Conservation (phyloP, 495 filamentous ascomycete species). For the Podospora appendiculata region DNA sequence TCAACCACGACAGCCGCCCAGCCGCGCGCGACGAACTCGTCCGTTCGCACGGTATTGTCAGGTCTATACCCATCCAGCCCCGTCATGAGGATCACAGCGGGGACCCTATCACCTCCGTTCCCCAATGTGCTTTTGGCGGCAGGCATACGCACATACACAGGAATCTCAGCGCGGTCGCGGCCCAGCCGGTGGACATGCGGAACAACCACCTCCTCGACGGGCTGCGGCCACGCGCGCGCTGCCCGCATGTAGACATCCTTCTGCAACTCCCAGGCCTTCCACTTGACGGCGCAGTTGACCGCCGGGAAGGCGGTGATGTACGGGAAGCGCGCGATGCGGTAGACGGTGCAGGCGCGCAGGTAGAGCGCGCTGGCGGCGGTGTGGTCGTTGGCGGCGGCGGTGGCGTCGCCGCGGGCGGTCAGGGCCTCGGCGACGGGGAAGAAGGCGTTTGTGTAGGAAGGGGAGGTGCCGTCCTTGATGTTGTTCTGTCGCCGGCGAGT, state of each 20-base stretch:
- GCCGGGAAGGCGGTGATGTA: constrained; percentile 45
- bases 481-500: constrained; percentile 27
- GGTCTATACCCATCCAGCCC: constrained; percentile 75
- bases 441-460: constrained; percentile 57
- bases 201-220: constrained; percentile 53
- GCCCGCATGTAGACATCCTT: constrained; percentile 59
- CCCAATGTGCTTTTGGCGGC: constrained; percentile 24
- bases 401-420: constrained; percentile 38
- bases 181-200: constrained; percentile 41
- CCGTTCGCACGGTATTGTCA: constrained; percentile 64
- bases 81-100: constrained; percentile 62
- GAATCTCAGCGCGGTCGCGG: constrained; percentile 49
- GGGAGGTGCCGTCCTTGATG: constrained; percentile 56
- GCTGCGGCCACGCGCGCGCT: constrained; percentile 43
- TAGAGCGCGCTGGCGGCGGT: constrained; percentile 54
- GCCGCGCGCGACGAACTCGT: constrained; percentile 55
- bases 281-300: constrained; percentile 40
- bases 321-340: constrained; percentile 70
- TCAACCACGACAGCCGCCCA: constrained; percentile 59
- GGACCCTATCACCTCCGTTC: too few species aligned
- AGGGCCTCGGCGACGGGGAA: constrained; percentile 50
- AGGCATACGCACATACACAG: constrained; percentile 58
- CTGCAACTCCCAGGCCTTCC: constrained; percentile 57
- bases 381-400: constrained; percentile 33
- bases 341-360: constrained; percentile 61